These are phyloP conservation scores for Tolypocladium cylindrosporum DNA, from an alignment of 2,329 filamentous ascomycete genomes.

Conservation along the genomic window DNA sequence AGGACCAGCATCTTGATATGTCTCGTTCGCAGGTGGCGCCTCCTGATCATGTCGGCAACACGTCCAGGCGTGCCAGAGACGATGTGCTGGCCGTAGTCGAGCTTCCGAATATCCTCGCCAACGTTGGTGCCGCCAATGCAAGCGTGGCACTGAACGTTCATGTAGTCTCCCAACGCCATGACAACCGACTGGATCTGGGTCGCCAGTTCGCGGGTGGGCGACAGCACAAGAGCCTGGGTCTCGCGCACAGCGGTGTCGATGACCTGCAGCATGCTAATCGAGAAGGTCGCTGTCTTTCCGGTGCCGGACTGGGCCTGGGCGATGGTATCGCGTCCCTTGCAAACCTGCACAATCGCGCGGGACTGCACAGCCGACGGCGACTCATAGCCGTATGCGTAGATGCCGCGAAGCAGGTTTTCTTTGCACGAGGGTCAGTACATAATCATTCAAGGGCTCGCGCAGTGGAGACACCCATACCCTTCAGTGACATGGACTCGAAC, in stretches of 20 bases:
- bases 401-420: slow-evolving; percentile 91
- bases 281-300: slow-evolving; percentile 94
- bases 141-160: slow-evolving; percentile 98
- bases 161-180: slow-evolving; percentile 99
- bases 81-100: slow-evolving; percentile 95
- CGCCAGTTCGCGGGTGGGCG: slow-evolving; percentile 90
- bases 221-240: slow-evolving; percentile 89
- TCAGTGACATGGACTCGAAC: slow-evolving; percentile 92
- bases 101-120: slow-evolving; percentile 92
- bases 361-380: slow-evolving; percentile 97
- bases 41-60: slow-evolving; percentile 59
- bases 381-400: slow-evolving; percentile 98
- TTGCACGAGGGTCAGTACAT: neutral
- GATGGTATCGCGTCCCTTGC: slow-evolving; percentile 97
- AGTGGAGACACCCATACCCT: slow-evolving; percentile 40
- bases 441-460: too few species aligned
- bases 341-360: slow-evolving; percentile 95
- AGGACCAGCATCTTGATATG: slow-evolving; percentile 56
- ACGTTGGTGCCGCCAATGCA: slow-evolving; percentile 98
- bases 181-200: slow-evolving; percentile 98
- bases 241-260: slow-evolving; percentile 90
- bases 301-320: slow-evolving; percentile 96
- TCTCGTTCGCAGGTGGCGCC: slow-evolving; percentile 45
- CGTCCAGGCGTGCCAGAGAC: slow-evolving; percentile 96
- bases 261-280: slow-evolving; percentile 90